Base-by-base conservation (phyloP, 2,329 filamentous ascomycete genomes). In the Paraconiothyrium sp. region DNA sequence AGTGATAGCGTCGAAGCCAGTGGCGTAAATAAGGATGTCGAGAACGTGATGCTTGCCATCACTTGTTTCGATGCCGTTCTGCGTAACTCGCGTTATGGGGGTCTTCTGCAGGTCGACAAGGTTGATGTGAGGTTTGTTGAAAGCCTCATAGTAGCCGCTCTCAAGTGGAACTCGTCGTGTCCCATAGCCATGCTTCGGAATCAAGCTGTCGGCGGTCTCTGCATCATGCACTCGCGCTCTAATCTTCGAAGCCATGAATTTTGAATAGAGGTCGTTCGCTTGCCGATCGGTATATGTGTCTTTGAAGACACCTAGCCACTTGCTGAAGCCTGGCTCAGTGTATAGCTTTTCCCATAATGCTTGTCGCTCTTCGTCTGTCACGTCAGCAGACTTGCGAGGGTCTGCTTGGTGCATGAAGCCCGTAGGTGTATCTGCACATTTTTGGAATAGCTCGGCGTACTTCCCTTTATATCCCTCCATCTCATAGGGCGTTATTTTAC, bases 1-100 rank as follows among this genome's bases (percentile, higher is more conserved):
- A 3, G 63, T 68, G 16, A 72, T 84, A 5, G 82, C 82, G 66
- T 81, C 80, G 61, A 81, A 82, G 11, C 80, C 79, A 2, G 79
- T 81, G 1, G 79, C 79, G 16, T 78, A 71, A 37, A 76, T 74
- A 14, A 81, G 60, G 11, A 79, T 63, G 48, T 81, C 79, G 39
- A 81, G 70, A 35, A 79, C 76, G 24, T 72, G 69, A 24, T 67
- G 57, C 58, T 67, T 67, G 22, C 76, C 78, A 47, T 81, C 73
- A 1, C 67, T 56, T 1, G 75, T 79, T 9, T 75, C 63, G 58
- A 87, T 76, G 6, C 78, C 78, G 1, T 63, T 70, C 22, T 66
- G 66, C 14, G 69, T 68, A 20, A 80, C 66, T 7, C 65, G 61
- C 16, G 60, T 49, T 50, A 81, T 77, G 0, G 79, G 76, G 2